Base-by-base conservation (phyloP, 805 yeast species). In the Groenewaldozyma salmanticensis region DNA sequence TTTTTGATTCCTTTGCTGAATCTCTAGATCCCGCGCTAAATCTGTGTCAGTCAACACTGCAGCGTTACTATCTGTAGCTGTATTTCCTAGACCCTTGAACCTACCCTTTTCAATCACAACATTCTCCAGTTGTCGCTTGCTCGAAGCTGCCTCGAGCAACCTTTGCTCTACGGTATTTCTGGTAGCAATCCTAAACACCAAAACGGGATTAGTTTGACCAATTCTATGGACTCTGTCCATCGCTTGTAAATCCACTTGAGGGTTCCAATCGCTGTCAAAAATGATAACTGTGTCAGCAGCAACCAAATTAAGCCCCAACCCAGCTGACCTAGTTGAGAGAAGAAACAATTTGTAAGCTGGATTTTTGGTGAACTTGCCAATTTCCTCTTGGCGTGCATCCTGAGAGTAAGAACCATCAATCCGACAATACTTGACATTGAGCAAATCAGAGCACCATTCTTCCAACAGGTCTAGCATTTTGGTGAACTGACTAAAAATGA, bases 181-280 rank as follows among this genome's bases (percentile, higher is more conserved):
- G 6, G 84, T 72, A 15, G 87, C 79, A 19, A 92, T 68, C 46
- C 97, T 70, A 56, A 80, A 85, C 1, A 90, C 74, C 18, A 84
- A 68, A 3, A 88, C 95, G 1, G 96, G 96, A 41, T 73, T 76
- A 1, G 66, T 70, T 58, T 90, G 98, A 0, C 97, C 97, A 41
- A 92, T 85, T 54, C 98, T 68, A 57, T 90, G 97, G 9, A 83
- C 94, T 41, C 98, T 70, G 53, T 88, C 97, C 77, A 90, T 90
- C 0, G 97, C 97, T 58, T 90, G 98, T 38, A 87, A 65, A 61
- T 90, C 97, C 47, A 86, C 94, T 55, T 90, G 96, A 0, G 97
- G 98, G 54, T 90, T 90, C 95, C 96, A 90, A 56, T 90, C 98
- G 42, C 86, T 81, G 54, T 90, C 98, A 55, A 85, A 87, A 7